Percentiles rank a stretch among this genome's conserved stretches.
Evolutionary conservation across 2,329 filamentous ascomycete genomes (phyloP).

Genomic region (Fusarium globosum): DNA sequence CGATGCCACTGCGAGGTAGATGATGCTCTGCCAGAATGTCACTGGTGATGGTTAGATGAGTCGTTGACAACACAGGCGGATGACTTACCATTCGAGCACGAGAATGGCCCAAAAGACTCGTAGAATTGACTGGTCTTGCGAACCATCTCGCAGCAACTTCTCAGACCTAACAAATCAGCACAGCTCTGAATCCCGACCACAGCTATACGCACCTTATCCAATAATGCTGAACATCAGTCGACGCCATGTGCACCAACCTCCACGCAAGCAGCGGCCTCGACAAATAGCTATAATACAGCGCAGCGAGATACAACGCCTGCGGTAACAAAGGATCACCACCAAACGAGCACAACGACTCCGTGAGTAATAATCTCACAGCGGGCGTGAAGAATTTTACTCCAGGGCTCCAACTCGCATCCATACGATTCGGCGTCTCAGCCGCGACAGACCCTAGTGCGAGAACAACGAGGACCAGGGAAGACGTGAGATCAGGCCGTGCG

Average conservation of each 20-base stretch:
- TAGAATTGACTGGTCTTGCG: slow-evolving; percentile 32
- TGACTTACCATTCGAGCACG: slow-evolving; percentile 27
- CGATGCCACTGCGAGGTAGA: slow-evolving; percentile 34
- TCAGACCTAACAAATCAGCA: slow-evolving; percentile 3
- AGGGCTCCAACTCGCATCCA: slow-evolving; percentile 24
- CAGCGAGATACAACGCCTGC: slow-evolving; percentile 32
- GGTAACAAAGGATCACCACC: slow-evolving; percentile 32
- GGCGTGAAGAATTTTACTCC: slow-evolving; percentile 28
- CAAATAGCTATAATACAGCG: slow-evolving; percentile 37
- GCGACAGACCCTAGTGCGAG: slow-evolving; percentile 28
- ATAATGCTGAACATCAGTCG: slow-evolving; percentile 37
- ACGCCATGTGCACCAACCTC: slow-evolving; percentile 37
- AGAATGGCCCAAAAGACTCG: slow-evolving; percentile 38
- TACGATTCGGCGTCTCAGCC: slow-evolving; percentile 14
- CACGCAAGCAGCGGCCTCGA: slow-evolving; percentile 35
- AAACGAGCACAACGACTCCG: slow-evolving; percentile 31
- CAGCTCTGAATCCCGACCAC: rapidly evolving
- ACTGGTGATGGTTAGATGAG: background rate
- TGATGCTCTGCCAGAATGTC: slow-evolving; percentile 39
- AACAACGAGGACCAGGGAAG: slow-evolving; percentile 20
- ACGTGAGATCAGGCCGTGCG: slow-evolving; percentile 12
- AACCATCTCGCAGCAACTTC: slow-evolving; percentile 24
- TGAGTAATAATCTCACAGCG: slow-evolving; percentile 17
- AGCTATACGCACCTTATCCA: slow-evolving; percentile 24
- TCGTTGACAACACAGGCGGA: too few species aligned